Base-by-base conservation (phyloP, 345 rosid genomes). In the Eucalyptus globulus region DNA sequence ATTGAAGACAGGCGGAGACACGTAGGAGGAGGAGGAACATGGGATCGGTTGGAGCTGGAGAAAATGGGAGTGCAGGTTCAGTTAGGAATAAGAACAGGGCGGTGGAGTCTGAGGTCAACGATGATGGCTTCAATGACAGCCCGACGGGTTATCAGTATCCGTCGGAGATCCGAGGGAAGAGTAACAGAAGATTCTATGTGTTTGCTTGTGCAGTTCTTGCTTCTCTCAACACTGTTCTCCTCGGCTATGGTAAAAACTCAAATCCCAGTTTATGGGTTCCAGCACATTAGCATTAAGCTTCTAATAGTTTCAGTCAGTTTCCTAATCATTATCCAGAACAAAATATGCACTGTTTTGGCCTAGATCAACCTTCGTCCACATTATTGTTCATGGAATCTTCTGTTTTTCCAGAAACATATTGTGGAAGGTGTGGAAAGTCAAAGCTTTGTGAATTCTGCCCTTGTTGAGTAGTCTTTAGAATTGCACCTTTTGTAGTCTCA, bases 151-250 rank as follows among this genome's bases (percentile, higher is more conserved):
- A 90, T 89, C 92, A 88, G 50, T 90, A 88, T 12, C 93, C 72
- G 86, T 90, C 90, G 50, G 89, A 88, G 12, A 92, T 94, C 91
- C 92, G 86, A 72, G 91, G 43, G 62, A 90, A 89, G 88, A 22
- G 88, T 13, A 11, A 87, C 85, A 92, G 93, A 56, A 91, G 93
- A 69, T 94, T 90, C 90, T 96, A 93, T 76, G 91, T 96, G 65
- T 85, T 96, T 92, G 95, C 94, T 49, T 97, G 98, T 86, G 99
- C 98, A 51, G 90, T 96, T 91, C 94, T 97, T 89, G 99, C 99
- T n/a, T 97, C 99, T 43, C 94, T 97, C 86, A 97, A 95, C 91
- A 93, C 94, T 88, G 99, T 97, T 91, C 97, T 96, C 89, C 97
- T 96, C 87, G 99, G 99, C 47, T 97, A 97, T 88, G 98, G 99